Evolutionary conservation across 352 stramenopile genomes (phyloP).

Genomic region (Pythium apleroticum): DNA sequence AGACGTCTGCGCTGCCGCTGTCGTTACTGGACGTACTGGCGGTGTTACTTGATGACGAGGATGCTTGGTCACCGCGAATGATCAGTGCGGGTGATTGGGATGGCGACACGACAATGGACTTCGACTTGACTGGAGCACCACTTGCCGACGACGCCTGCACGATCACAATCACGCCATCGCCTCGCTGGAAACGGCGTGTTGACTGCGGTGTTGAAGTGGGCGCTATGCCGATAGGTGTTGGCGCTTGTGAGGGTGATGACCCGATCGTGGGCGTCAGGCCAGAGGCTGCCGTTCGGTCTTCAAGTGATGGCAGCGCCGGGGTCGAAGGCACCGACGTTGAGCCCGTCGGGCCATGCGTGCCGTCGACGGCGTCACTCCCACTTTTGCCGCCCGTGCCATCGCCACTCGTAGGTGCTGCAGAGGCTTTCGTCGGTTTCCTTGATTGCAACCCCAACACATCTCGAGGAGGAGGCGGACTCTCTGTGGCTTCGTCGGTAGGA

Average conservation of each 20-base stretch:
- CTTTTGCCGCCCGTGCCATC: background rate
- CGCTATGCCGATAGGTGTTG: background rate
- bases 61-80: background rate
- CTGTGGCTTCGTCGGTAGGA: background rate
- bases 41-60: background rate
- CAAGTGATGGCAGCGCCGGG: background rate
- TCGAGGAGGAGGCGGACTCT: constrained; percentile 1
- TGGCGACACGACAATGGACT: background rate
- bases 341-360: background rate
- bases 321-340: background rate
- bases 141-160: background rate
- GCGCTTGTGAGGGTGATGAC: background rate
- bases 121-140: background rate
- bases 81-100: constrained; percentile 1
- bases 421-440: background rate
- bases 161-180: background rate
- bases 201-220: background rate
- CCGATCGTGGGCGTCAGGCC: background rate
- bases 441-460: background rate
- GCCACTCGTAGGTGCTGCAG: background rate
- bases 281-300: background rate
- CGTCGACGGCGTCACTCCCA: background rate
- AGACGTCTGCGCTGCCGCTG: background rate
- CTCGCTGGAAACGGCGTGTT: background rate
- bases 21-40: background rate